phyloP scores from a whole-genome alignment of 176 grass and related monocot species.

The Bonia amplexicaulis region DNA sequence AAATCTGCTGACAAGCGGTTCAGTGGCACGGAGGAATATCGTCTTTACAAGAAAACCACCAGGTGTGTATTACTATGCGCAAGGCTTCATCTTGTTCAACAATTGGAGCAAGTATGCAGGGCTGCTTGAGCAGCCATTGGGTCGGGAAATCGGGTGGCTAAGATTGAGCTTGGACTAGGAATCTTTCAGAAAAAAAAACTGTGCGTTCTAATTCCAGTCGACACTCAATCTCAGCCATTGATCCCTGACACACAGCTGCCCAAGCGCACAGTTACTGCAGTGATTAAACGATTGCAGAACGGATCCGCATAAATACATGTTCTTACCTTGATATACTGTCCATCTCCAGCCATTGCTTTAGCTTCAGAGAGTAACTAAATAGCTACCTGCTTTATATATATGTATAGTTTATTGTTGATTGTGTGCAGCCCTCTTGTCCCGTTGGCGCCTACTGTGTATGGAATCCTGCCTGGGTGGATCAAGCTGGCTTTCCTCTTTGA shows the following conservation, averaged over 20 bases:
- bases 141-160: too few relatives aligned
- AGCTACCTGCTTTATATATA: background rate
- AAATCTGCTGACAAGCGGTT: constrained; percentile 50
- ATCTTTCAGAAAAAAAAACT: too few relatives aligned
- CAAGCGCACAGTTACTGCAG: background rate
- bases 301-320: background rate
- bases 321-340: background rate
- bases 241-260: background rate
- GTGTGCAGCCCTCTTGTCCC: constrained; percentile 49
- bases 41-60: constrained; percentile 49
- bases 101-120: too few relatives aligned
- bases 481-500: constrained; percentile 56
- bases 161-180: too few relatives aligned
- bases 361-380: background rate
- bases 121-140: too few relatives aligned
- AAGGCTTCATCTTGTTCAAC: background rate
- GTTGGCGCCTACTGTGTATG: constrained; percentile 40
- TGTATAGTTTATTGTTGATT: background rate
- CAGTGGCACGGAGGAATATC: constrained; percentile 29
- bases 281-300: background rate
- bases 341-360: background rate
- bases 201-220: background rate
- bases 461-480: constrained; percentile 40
- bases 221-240: background rate
- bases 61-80: constrained; percentile 10